Evolutionary conservation across 2,329 filamentous ascomycete genomes (phyloP).

Genomic region (Curvularia spicifera): DNA sequence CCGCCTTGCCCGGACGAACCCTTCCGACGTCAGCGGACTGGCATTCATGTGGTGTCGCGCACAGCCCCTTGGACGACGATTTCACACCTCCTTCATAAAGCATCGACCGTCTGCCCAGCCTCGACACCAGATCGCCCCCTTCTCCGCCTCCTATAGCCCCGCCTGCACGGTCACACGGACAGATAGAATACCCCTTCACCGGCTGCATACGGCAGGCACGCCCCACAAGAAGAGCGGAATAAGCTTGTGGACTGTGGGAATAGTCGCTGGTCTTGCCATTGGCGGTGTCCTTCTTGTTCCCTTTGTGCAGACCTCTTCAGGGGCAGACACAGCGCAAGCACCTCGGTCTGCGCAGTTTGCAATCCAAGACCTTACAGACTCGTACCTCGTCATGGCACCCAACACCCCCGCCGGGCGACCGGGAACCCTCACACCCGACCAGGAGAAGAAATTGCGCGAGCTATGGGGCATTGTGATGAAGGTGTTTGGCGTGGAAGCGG

Average conservation of each 20-base stretch:
- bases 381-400: conserved; percentile 50
- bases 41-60: conserved; percentile 36
- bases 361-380: conserved; percentile 33
- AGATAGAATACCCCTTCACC: conserved; percentile 16
- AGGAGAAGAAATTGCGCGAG: conserved; percentile 86
- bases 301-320: conserved; percentile 20
- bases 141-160: conserved; percentile 22
- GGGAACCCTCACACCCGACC: conserved; percentile 85
- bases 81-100: conserved; percentile 10
- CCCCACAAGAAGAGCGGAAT: conserved; percentile 34
- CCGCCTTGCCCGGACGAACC: conserved; percentile 13
- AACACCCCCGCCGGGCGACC: conserved; percentile 71
- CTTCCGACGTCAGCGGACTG: conserved; percentile 18
- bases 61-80: conserved; percentile 22
- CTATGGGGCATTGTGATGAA: conserved; percentile 81
- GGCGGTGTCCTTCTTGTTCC: conserved; percentile 42
- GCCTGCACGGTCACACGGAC: conserved; percentile 17
- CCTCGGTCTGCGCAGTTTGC: conserved; percentile 27
- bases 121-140: conserved; percentile 21
- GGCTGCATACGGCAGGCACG: conserved; percentile 8
- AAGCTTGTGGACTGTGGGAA: conserved; percentile 33
- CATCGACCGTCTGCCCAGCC: conserved; percentile 16
- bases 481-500: conserved; percentile 65
- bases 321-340: conserved; percentile 13
- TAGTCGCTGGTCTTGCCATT: conserved; percentile 43